A percentile compares a stretch with the other conserved stretches of the same genome.
These are phyloP conservation scores for Fusarium xylarioides DNA, from an alignment of 2,329 filamentous ascomycete species.

Conservation along the genomic window DNA sequence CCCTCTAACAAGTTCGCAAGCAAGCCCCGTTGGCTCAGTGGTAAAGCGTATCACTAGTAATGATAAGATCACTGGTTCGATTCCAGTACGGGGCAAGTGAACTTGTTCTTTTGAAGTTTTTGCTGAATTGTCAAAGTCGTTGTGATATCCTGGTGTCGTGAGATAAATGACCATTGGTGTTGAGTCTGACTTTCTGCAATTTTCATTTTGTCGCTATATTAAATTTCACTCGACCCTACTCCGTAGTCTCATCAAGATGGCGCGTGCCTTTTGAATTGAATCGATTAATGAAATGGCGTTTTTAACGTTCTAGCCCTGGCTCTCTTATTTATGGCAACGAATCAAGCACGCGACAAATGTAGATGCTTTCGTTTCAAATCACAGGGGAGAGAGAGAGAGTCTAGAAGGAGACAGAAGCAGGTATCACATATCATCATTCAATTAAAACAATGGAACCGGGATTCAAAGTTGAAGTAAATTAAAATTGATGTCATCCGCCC, in stretches of 20 bases:
- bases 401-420: not conserved
- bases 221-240: conserved; percentile 4
- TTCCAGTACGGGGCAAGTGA: conserved; percentile 33
- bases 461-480: conserved; percentile 31
- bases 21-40: conserved; percentile 36
- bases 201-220: not conserved
- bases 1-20: not conserved
- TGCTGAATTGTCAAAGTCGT: too few relatives aligned
- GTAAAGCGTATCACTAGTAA: conserved; percentile 39
- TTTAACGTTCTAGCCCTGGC: not conserved
- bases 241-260: not conserved
- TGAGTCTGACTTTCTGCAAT: not conserved
- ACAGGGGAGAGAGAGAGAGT: not conserved
- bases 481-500: conserved; percentile 43
- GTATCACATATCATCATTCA: not conserved
- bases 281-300: not conserved
- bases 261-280: not conserved
- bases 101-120: not conserved
- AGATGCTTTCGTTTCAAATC: not conserved
- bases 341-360: not conserved
- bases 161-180: not conserved
- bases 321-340: not conserved
- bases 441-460: conserved; percentile 7
- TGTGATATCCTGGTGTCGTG: not conserved
- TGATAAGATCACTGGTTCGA: conserved; percentile 36